A percentile compares a stretch with the other conserved stretches of the same genome.
Conservation (phyloP, 2,329 filamentous ascomycete species). For the Colletotrichum brevisporum region DNA sequence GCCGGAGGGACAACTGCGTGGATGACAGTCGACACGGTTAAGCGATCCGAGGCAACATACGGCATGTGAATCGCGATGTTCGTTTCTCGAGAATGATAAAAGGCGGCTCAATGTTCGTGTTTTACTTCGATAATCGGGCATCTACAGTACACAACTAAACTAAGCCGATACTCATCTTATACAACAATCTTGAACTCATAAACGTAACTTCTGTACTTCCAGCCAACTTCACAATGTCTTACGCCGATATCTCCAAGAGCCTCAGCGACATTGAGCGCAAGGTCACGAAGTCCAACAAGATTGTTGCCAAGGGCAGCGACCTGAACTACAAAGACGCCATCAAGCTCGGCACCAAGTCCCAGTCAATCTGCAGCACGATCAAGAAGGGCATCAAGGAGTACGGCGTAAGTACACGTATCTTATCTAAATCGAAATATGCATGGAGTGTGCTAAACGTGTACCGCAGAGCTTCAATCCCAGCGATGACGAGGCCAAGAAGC, state of each 20-base stretch:
- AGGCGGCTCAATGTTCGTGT: background rate
- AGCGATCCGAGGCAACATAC: conserved; percentile 23
- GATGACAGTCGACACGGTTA: background rate
- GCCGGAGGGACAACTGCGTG: conserved; percentile 12
- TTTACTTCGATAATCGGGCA: rapidly evolving
- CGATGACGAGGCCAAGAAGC: conserved; percentile 33
- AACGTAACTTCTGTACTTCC: background rate
- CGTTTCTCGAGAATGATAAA: conserved; percentile 14
- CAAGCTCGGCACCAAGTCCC: conserved; percentile 31
- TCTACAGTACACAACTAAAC: no score
- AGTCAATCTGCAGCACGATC: conserved; percentile 27
- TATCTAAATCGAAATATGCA: background rate
- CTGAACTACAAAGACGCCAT: conserved; percentile 35
- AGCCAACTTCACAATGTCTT: conserved; percentile 16
- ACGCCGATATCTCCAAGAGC: conserved; percentile 34
- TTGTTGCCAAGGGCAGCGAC: conserved; percentile 30
- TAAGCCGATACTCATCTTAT: no score
- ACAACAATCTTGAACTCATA: no score
- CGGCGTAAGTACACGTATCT: background rate
- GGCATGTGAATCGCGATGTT: conserved; percentile 35
- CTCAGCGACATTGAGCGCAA: conserved; percentile 37
- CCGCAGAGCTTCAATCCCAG: conserved; percentile 6
- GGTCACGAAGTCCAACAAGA: conserved; percentile 34
- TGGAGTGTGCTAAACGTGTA: background rate
- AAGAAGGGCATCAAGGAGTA: conserved; percentile 34